Percentiles rank a stretch among this genome's conserved stretches.
phyloP scores from a whole-genome alignment of 169 alveolate genomes.

The Cryptosporidium felis region DNA sequence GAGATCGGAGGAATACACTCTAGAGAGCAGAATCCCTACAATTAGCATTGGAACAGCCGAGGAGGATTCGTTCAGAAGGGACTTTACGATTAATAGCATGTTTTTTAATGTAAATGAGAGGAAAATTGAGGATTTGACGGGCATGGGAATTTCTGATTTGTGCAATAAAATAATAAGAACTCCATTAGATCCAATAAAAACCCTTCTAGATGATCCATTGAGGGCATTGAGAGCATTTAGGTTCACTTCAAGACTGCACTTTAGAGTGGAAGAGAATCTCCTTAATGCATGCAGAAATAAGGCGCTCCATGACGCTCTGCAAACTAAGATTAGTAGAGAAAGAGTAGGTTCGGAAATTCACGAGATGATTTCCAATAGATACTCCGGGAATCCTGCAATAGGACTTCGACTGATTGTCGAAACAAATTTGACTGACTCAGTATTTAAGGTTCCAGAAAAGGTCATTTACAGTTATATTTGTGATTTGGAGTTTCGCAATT shows the following conservation, averaged over 20 bases:
- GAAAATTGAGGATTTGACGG: constrained; percentile 95
- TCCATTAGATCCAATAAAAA: constrained; percentile 90
- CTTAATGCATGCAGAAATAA: constrained; percentile 64
- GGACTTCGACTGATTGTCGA: constrained; percentile 33
- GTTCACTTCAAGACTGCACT: constrained; percentile 90
- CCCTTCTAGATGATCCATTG: constrained; percentile 97
- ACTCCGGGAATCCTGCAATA: constrained; percentile 60
- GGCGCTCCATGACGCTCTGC: constrained; percentile 43
- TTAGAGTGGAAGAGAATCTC: constrained; percentile 82
- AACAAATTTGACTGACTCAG: constrained; percentile 27
- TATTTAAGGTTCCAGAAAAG: constrained; percentile 47
- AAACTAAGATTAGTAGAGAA: constrained; percentile 72
- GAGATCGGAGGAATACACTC: constrained; percentile 93
- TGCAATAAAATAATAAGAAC: constrained; percentile 90
- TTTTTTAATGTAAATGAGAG: constrained; percentile 92
- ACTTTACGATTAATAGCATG: constrained; percentile 95
- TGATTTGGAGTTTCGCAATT: neutral
- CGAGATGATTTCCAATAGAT: constrained; percentile 70
- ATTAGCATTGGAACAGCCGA: constrained; percentile 92
- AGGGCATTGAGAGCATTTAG: constrained; percentile 96
- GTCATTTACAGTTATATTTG: neutral
- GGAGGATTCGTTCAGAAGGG: constrained; percentile 98
- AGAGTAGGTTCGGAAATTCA: constrained; percentile 74
- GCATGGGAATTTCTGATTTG: constrained; percentile 91
- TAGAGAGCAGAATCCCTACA: constrained; percentile 89